Base-by-base conservation (phyloP, 2,329 filamentous ascomycete species). In the Aspergillus fumigatus region DNA sequence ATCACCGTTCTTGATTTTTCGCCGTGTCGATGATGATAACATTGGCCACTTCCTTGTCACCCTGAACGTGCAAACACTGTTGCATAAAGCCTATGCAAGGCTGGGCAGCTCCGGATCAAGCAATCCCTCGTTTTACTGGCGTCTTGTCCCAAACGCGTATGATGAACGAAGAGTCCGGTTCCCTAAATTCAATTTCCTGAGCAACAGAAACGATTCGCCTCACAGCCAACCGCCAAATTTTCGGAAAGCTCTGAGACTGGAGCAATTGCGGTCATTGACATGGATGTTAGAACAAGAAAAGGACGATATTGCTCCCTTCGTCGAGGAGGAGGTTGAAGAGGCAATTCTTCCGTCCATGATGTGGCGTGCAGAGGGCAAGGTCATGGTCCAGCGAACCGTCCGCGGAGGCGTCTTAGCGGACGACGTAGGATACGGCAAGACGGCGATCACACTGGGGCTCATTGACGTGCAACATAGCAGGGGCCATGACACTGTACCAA, bases 361-460 rank as follows among this genome's bases (percentile, higher is more conserved):
- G 10, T 88, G 84, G 82, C 79, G 82, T 56, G 78, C 79, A 2
- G 85, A 87, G 66, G 84, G n/a, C 62, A 77, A 57, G 67, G 74
- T 38, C 25, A 68, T n/a, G 50, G 75, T 52, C 38, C 57, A 32
- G 59, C 68, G 65, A 38, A 54, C 59, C 10, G 60, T 86, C 43
- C 79, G 77, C 19, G 86, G 86, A 11, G 86, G 86, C 4, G 77
- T 88, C 19, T 74, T 88, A 35, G 85, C 85, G 2, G 84, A 88
- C 63, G 77, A 83, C 48, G 84, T 87, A 35, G 85, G 84, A 0
- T 88, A 86, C 64, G 87, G 87, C 0, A 89, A 89, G 64, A 89
- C 86, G 0, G 80, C 84, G 1, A 80, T 82, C 0, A 80, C 79
- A 2, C 74, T 88, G 11, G 84, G 78, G 0, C 69, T 88, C 8